Conservation (phyloP, 805 yeast species). For the Barnettozyma populi region DNA sequence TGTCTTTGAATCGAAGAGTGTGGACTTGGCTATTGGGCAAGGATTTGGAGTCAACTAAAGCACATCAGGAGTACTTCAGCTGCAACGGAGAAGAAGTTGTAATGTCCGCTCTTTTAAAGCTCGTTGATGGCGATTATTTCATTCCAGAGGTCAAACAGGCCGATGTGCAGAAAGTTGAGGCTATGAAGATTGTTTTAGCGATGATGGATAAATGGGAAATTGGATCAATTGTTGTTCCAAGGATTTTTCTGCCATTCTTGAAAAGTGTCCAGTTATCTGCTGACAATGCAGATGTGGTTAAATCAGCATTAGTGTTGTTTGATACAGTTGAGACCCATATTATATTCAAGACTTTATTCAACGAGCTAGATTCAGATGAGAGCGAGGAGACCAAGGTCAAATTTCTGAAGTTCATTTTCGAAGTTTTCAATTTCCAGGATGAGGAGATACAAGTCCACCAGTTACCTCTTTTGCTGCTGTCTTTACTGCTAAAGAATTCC, state of each 20-base stretch:
- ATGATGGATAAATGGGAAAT: conserved; percentile 95
- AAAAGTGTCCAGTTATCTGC: conserved; percentile 35
- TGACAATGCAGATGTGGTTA: conserved; percentile 39
- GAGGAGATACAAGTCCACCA: conserved; percentile 81
- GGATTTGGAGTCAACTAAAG: conserved; percentile 29
- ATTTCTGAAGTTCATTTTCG: conserved; percentile 53
- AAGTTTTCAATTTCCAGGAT: conserved; percentile 69
- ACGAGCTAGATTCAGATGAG: conserved; percentile 34
- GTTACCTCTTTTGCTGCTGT: conserved; percentile 62
- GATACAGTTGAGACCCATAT: conserved; percentile 78
- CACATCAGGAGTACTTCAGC: conserved; percentile 44
- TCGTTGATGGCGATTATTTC: conserved; percentile 32
- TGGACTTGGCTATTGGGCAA: conserved; percentile 95
- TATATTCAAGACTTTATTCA: conserved; percentile 66
- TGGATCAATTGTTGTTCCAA: conserved; percentile 68
- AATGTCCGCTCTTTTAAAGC: conserved; percentile 45
- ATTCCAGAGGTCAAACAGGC: conserved; percentile 13
- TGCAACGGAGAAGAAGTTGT: conserved; percentile 48
- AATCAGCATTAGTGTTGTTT: conserved; percentile 63
- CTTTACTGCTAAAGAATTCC: conserved; percentile 31
- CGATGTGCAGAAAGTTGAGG: conserved; percentile 36
- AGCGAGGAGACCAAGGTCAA: conserved; percentile 25
- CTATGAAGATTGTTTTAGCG: conserved; percentile 62
- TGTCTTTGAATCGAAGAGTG: conserved; percentile 89
- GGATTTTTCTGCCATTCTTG: conserved; percentile 61